Evolutionary conservation across 257 asterid genomes (phyloP), one percentile per base, ranked within the genome.

Genomic region (Cordia subcordata): DNA sequence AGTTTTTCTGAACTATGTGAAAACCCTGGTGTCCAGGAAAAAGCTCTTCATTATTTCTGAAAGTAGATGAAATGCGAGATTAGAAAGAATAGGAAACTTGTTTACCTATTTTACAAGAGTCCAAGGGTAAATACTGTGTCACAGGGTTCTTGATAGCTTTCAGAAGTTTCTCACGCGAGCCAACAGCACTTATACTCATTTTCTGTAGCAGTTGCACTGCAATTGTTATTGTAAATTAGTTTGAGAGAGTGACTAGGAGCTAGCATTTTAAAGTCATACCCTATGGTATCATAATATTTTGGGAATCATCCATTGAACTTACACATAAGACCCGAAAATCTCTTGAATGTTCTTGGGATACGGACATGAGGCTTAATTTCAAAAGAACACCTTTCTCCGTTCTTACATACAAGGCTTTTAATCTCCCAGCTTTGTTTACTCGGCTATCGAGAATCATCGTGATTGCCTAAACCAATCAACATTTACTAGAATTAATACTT

Each of bases 101-200:
- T 11, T 45, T 14, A 60, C 65, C 65, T n/a, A 60, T 60, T 21
- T 15, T 46, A 6, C 5, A 83, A 66, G 84, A 71, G 67, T 82
- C 80, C 56, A 66, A 23, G 13, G 90, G 90, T 61, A 85, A 76
- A 64, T 85, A 80, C 64, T 82, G 70, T 53, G 81, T 74, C 32
- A 80, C 83, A 10, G 85, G 90, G 71, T 82, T 82, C 79, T 75
- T 74, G 69, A 85, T 68, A 54, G 81, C 75, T 0, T 80, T 78
- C 76, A 80, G 37, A 35, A 85, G 87, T 55, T 82, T 85, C 49
- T 76, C 81, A 53, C 84, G 82, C 49, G 68, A 75, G 11, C 55
- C 45, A 20, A 77, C 78, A 22, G 94, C 81, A 44, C 77, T 77
- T 58, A 82, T 85, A 46, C 79, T 79, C 46, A 80, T 71, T 68